Base-by-base conservation (phyloP, 176 grass and related monocot genomes). In the Ensete glaucum region DNA sequence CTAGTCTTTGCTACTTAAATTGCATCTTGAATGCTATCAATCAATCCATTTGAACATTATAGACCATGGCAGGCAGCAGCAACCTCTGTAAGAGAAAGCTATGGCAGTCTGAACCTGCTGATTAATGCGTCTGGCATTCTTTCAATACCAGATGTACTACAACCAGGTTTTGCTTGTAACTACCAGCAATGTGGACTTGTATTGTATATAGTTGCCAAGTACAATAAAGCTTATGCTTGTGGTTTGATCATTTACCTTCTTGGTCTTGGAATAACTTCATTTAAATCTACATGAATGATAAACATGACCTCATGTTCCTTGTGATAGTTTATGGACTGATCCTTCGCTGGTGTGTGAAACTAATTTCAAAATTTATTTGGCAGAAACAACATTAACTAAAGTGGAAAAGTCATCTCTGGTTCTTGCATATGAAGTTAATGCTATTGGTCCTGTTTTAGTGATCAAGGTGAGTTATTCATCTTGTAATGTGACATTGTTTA, bases 361-460 rank as follows among this genome's bases (percentile, higher is more conserved):
- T 78, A 1, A 43, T 60, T 66, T 76, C 11, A 22, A 19, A 8
- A 62, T 43, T 0, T 87, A 70, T 20, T n/a, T 67, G 53, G n/a
- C 82, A 93, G 94, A 97, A 80, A 93, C 90, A 73, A 87, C 94
- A 34, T 19, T 98, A 9, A 93, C 77, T 82, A 91, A 93, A 85
- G 82, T 93, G 57, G 64, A 98, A 78, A 98, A 93, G 21, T 82
- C 86, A 50, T 98, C 90, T 53, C 60, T 98, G 77, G 72, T 93
- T 17, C 72, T 98, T 62, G 81, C 88, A 11, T 93, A 91, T 20
- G 94, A 93, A 81, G 88, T 91, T 66, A 98, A 91, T 66, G 88
- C 88, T 11, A 75, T 98, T 2, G 90, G 88, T 15, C 94, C 90
- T 12, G 78, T 89, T 51, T 65, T 98, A 80, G 90, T 91, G 9